phyloP scores from a whole-genome alignment of 768 basidiomycete species.

The Clitopilus hobsonii region DNA sequence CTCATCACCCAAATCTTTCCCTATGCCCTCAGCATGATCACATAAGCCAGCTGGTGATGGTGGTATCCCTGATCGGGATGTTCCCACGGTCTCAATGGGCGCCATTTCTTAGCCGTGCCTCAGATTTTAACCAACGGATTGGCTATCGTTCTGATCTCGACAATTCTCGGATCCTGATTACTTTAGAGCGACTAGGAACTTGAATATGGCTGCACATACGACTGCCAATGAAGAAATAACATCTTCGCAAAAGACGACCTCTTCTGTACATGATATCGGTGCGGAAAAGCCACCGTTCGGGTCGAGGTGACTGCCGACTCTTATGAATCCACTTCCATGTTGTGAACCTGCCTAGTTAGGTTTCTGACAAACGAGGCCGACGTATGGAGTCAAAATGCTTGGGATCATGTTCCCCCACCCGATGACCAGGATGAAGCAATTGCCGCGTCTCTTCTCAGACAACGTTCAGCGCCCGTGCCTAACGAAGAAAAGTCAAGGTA shows the following conservation, averaged over 20 bases:
- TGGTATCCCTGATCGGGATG: background rate
- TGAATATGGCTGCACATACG: background rate
- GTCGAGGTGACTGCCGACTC: conserved; percentile 42
- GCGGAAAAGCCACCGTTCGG: conserved; percentile 64
- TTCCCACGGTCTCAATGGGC: background rate
- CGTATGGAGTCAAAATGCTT: conserved; percentile 85
- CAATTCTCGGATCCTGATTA: too few relatives aligned
- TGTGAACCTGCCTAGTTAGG: conserved; percentile 18
- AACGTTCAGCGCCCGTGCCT: conserved; percentile 69
- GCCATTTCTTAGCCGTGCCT: background rate
- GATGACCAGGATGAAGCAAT: conserved; percentile 77
- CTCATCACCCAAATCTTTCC: background rate
- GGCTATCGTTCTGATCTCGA: too few relatives aligned
- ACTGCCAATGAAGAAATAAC: background rate
- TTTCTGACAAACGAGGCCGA: conserved; percentile 67
- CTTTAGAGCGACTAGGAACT: background rate
- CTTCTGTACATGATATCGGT: conserved; percentile 61
- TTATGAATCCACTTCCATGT: background rate
- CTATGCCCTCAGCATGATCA: background rate
- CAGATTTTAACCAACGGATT: background rate
- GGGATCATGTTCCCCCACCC: conserved; percentile 87
- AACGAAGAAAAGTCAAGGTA: conserved; percentile 66
- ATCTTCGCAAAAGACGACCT: conserved; percentile 32
- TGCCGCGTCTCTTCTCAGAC: conserved; percentile 60
- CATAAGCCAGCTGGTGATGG: background rate